Base-by-base conservation (phyloP, 106 monocot genomes). In the Dioscorea zingiberensis region DNA sequence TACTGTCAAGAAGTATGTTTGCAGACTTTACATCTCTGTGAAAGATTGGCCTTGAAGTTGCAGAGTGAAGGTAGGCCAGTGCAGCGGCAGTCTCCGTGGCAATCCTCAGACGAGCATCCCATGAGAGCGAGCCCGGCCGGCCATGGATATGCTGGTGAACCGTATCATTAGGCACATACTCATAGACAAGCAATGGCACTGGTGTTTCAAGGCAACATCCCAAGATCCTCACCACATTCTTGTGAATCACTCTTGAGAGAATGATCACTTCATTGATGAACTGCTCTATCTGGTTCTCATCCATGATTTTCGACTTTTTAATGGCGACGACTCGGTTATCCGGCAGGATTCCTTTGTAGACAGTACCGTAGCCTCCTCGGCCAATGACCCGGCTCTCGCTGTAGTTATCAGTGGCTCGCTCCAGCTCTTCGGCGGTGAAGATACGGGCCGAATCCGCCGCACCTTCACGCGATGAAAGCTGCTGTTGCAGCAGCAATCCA, bases 21-120 rank as follows among this genome's bases (percentile, higher is more conserved):
- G 71, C 26, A 1, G 74, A 71, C 65, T 85, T 85, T 3, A 81
- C 68, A 47, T 85, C 81, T 15, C 85, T 13, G 71, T 85, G 85
- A 60, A 81, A 44, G 62, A 81, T 85, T 2, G 77, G 75, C 13
- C 21, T 48, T 2, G 66, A 25, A 19, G 73, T 55, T 2, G 77
- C 63, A 2, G 77, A 85, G 24, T 85, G 85, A 14, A 85, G 74
- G 45, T 86, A 81, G 13, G 81, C 77, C 0, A 86, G 70, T 12
- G 81, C 85, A 23, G 22, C 71, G 9, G 81, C 77, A 3, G 78
- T 65, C 74, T 81, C 78, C n/a, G 48, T 19, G 0, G 75, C 78
- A 9, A 86, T 73, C 38, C 81, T 18, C 13, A 81, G 55, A 16
- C 78, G 66, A 23, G 16, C 10, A 0, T 69, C 68, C 73, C 71